phyloP scores from a whole-genome alignment of 1,284 basidiomycete genomes.

The Microbotryum saponariae region DNA sequence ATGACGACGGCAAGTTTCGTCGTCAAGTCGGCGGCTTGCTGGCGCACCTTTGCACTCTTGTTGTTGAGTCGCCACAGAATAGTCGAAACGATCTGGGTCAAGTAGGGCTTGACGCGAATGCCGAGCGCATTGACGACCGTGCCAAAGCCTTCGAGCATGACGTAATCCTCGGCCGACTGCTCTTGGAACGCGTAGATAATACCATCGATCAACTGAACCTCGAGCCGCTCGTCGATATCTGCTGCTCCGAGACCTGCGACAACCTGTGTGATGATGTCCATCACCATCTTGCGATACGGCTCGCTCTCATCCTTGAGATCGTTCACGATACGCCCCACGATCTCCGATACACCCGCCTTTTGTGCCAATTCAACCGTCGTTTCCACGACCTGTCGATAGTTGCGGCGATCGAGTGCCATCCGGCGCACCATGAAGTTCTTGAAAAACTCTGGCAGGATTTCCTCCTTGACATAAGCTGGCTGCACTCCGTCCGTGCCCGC shows the following conservation, averaged over 20 bases:
- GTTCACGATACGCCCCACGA: conserved; percentile 89
- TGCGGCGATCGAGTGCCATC: conserved; percentile 94
- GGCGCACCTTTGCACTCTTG: conserved; percentile 97
- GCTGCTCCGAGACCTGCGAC: conserved; percentile 85
- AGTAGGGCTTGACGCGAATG: conserved; percentile 96
- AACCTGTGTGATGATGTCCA: conserved; percentile 99
- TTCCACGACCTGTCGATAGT: conserved; percentile 95
- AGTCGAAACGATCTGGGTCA: conserved; percentile 98
- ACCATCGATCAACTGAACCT: conserved; percentile 89
- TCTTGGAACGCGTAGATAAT: conserved; percentile 99
- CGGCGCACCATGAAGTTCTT: conserved; percentile 78
- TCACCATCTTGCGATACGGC: conserved; percentile 98
- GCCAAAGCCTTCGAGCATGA: conserved; percentile 98
- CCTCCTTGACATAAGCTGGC: conserved; percentile 85
- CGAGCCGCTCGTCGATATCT: conserved; percentile 91
- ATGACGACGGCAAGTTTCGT: conserved; percentile 91
- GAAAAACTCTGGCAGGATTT: conserved; percentile 99
- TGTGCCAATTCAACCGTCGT: conserved; percentile 96
- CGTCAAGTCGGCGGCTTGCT: conserved; percentile 95
- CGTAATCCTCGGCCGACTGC: conserved; percentile 95
- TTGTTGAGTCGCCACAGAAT: conserved; percentile 98
- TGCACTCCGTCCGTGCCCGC: conserved; percentile 96
- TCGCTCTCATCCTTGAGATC: conserved; percentile 77
- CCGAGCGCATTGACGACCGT: conserved; percentile 93
- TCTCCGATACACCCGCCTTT: conserved; percentile 92